Evolutionary conservation across 164 flowering plant genomes (phyloP).

Genomic region (Chloranthus sessilifolius): DNA sequence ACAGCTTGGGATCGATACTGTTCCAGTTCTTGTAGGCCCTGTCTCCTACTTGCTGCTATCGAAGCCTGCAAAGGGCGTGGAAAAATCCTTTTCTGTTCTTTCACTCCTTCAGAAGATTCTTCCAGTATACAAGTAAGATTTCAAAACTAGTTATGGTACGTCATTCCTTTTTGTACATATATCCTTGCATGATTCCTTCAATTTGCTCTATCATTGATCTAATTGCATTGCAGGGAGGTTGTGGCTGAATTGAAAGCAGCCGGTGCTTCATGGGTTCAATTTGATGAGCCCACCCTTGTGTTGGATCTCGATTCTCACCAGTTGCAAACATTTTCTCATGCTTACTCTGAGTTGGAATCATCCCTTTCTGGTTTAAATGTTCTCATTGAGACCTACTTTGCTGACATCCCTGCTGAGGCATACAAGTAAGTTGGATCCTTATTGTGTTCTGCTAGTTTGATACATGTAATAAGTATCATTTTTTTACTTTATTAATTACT

Average conservation of each 20-base stretch:
- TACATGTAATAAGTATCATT: too few relatives aligned
- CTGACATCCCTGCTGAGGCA: conserved; percentile 74
- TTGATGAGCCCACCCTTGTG: conserved; percentile 84
- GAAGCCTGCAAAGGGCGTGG: conserved; percentile 75
- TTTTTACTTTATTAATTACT: too few relatives aligned
- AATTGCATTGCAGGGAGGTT: conserved; percentile 43
- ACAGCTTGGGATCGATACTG: conserved; percentile 70
- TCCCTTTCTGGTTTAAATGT: conserved; percentile 65
- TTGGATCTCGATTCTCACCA: conserved; percentile 70
- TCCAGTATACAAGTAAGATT: conserved; percentile 64
- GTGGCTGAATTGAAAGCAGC: conserved; percentile 75
- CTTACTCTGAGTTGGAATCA: conserved; percentile 70
- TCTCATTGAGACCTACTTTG: conserved; percentile 84
- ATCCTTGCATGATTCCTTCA: neutral
- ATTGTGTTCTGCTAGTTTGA: too few relatives aligned
- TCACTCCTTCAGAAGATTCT: conserved; percentile 52
- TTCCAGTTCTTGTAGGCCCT: conserved; percentile 73
- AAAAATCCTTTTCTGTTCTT: conserved; percentile 55
- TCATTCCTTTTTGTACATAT: neutral
- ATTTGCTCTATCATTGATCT: neutral
- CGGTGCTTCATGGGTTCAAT: conserved; percentile 88
- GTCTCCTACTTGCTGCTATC: conserved; percentile 69
- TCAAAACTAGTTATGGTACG: neutral
- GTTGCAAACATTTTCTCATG: conserved; percentile 67
- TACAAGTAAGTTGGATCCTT: conserved; percentile 32